Base-by-base conservation (phyloP, 495 filamentous ascomycete genomes). In the Trichoderma reesei region DNA sequence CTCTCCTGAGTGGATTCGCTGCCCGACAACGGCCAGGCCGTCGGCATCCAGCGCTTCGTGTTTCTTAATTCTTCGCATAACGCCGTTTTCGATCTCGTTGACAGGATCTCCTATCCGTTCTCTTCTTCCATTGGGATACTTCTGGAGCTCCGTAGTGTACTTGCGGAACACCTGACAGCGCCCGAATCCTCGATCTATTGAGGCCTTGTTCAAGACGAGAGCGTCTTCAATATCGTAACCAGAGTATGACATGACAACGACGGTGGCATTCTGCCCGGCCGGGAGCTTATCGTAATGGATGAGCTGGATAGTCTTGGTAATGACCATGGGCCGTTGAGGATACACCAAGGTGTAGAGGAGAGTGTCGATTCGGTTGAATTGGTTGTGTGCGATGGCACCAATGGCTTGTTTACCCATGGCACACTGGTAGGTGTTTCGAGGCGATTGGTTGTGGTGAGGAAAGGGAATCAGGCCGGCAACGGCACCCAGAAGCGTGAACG, bases 401-500 rank as follows among this genome's bases (percentile, higher is more conserved):
- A 99, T 97, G 18, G 94, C 94, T 89, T 99, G 94, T 76, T 99
- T 99, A 80, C 94, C 94, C 94, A 99, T 99, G 75, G 94, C 94
- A 74, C 95, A 97, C 78, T 98, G 94, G 71, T 99, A 99, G 8
- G 94, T 99, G 72, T 99, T 99, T 78, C 94, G 86, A 9, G 94
- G 94, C 4, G 94, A 99, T 74, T 99, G 94, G 74, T 99, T 99
- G 79, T 99, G 94, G 76, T 99, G 95, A 11, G 94, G 94, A 71
- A 97, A 99, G 4, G 94, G 94, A 69, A 99, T 98, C 26, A 99
- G 80, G 44, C 94, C 93, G 42, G 94, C 94, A 41, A 98, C 95
- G 34, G 94, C 95, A n/a, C 94, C 94, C 38, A 99, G 86, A 51
- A 98, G 88, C 1, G 95, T 98, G 73, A 97, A 98, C 1, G 94